Conservation (phyloP, 257 asterid species). For the Nicotiana tabacum region DNA sequence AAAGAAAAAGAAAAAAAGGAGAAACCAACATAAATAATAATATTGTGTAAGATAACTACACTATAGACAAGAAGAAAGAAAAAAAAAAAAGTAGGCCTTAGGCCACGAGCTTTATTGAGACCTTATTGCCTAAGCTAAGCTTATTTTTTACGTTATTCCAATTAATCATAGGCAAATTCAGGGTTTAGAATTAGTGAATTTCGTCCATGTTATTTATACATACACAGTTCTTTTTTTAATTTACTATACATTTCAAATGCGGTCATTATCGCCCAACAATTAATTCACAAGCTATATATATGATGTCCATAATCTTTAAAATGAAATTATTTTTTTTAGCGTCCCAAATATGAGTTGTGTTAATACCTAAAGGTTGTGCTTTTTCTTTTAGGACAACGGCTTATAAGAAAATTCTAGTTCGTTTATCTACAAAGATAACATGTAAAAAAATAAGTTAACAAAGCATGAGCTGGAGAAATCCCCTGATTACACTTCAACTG, state of each 20-base stretch:
- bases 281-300: not conserved
- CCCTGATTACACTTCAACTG: too few relatives aligned
- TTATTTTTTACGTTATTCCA: not conserved
- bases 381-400: not conserved
- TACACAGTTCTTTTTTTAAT: not conserved
- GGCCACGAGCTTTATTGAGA: too few relatives aligned
- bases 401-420: not conserved
- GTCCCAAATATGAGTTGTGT: not conserved
- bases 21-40: too few relatives aligned
- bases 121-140: too few relatives aligned
- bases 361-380: not conserved
- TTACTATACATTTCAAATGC: not conserved
- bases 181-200: not conserved
- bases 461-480: too few relatives aligned
- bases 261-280: not conserved
- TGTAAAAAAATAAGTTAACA: too few relatives aligned
- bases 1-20: too few relatives aligned
- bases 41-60: too few relatives aligned
- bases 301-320: not conserved
- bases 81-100: too few relatives aligned
- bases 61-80: too few relatives aligned
- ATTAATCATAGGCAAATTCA: not conserved
- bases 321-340: not conserved
- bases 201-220: not conserved
- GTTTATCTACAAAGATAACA: too few relatives aligned